Evolutionary conservation across 768 basidiomycete genomes (phyloP).

Genomic region (Suillus fuscotomentosus): DNA sequence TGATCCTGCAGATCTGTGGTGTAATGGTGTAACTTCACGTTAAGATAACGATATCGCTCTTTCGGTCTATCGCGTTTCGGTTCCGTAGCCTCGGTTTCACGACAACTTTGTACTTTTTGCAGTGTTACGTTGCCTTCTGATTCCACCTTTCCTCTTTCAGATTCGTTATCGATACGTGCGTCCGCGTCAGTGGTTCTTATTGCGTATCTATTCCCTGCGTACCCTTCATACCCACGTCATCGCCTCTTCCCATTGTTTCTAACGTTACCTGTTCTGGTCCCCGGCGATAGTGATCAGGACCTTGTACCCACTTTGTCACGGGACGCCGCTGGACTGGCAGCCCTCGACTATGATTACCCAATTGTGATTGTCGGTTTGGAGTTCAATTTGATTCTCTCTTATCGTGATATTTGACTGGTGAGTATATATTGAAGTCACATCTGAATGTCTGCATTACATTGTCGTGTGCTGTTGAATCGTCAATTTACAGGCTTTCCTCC

Average conservation of each 20-base stretch:
- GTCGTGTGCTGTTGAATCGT: not conserved
- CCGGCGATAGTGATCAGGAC: not conserved
- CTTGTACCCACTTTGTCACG: constrained; percentile 7
- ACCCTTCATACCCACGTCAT: constrained; percentile 4
- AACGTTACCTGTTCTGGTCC: not conserved
- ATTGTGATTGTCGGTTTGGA: not conserved
- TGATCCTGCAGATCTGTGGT: constrained; percentile 9
- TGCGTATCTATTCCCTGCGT: constrained; percentile 6
- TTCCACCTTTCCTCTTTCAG: not conserved
- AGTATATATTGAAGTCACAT: not conserved
- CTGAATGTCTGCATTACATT: not conserved
- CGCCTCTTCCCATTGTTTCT: not conserved
- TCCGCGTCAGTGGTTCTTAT: not conserved
- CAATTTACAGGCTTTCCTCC: constrained; percentile 51
- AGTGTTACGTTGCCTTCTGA: not conserved
- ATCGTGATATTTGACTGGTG: not conserved
- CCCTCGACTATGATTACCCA: not conserved
- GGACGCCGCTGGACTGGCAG: constrained; percentile 3
- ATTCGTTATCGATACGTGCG: not conserved
- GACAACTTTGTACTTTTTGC: constrained; percentile 5
- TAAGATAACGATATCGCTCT: not conserved
- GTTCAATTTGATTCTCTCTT: not conserved
- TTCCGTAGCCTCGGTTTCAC: constrained; percentile 1
- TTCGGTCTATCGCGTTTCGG: not conserved
- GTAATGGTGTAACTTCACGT: constrained; percentile 4